Evolutionary conservation across 1,139 yeast species (phyloP), one percentile per base, ranked within the genome.

Genomic region (Yamadazyma songkhlaensis): DNA sequence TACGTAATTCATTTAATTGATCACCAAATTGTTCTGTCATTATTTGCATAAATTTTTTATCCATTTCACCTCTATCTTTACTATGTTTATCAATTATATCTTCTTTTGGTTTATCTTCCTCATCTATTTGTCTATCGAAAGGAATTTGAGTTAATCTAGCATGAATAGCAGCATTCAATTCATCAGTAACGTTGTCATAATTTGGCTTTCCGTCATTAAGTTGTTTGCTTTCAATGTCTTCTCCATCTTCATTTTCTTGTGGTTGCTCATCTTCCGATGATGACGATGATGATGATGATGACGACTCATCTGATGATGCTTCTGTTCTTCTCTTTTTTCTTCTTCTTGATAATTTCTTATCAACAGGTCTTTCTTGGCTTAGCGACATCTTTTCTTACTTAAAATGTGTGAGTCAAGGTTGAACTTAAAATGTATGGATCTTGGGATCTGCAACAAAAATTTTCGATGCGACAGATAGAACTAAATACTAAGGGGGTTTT

Each of bases 311-410:
- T 25, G 77, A 78, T 31, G 66, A 65, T 42, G 68, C 81, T 39
- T 81, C 86, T 0, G 90, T 83, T 79, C 90, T 82, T 77, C 89
- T 81, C 77, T 81, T 83, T 73, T 83, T 83, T 55, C 83, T 68
- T 47, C 84, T 74, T 54, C 75, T 62, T 10, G 37, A 32, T 9
- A 29, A 9, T 13, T 35, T 35, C 20, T 31, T 35, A 12, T 38
- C 37, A 9, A 11, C 25, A 10, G 13, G n/a, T 31, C 14, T 31
- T 9, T 24, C 34, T 20, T 30, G n/a, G 10, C 17, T 13, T 30
- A 30, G 32, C 32, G 23, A 22, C 32, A 30, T 30, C 23, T 28
- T 9, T n/a, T 13, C n/a, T 9, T 24, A 5, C 8, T 10, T 4
- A 5, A 4, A 24, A 24, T 24, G 25, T 9, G 10, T 24, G 11